A percentile compares a stretch with the other conserved stretches of the same genome.
These are phyloP conservation scores for Ophiocordyceps camponoti-saundersi DNA, from an alignment of 2,329 filamentous ascomycete species.

Conservation along the genomic window DNA sequence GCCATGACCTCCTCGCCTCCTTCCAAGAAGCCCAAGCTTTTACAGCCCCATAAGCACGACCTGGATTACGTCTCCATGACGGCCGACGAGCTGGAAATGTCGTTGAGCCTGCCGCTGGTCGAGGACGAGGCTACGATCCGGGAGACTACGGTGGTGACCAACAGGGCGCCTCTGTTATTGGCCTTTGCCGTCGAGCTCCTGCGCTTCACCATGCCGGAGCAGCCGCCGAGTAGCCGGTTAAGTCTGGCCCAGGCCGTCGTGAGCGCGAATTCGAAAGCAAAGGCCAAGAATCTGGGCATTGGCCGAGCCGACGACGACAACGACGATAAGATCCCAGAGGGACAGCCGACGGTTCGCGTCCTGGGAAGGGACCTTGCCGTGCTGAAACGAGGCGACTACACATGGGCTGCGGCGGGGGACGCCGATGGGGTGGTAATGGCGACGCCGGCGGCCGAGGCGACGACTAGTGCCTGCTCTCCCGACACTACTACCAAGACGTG, in stretches of 20 bases:
- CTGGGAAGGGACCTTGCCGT: constrained; percentile 60
- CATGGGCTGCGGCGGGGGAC: constrained; percentile 10
- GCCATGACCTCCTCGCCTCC: background rate
- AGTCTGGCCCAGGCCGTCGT: constrained; percentile 75
- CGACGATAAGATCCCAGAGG: constrained; percentile 55
- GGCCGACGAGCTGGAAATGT: constrained; percentile 44
- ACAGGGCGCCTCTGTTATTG: constrained; percentile 66
- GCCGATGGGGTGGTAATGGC: background rate
- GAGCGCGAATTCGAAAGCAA: constrained; percentile 61
- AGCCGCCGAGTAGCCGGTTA: constrained; percentile 67
- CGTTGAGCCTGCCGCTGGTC: constrained; percentile 40
- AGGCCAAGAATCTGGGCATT: constrained; percentile 60
- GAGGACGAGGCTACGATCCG: constrained; percentile 42
- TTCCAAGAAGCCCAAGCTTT: constrained; percentile 14
- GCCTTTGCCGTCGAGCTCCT: constrained; percentile 62
- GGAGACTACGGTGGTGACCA: constrained; percentile 46
- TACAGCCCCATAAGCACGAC: constrained; percentile 15
- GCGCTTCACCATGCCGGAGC: constrained; percentile 69
- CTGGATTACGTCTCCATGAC: constrained; percentile 23
- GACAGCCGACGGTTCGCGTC: constrained; percentile 56
- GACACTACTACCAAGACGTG: constrained; percentile 16
- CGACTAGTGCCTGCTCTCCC: too few species aligned
- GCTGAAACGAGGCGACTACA: constrained; percentile 62
- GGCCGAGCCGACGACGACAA: constrained; percentile 47
- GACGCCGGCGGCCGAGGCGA: background rate